Base-by-base conservation (phyloP, 257 asterid genomes). In the Capsicum rhomboideum region DNA sequence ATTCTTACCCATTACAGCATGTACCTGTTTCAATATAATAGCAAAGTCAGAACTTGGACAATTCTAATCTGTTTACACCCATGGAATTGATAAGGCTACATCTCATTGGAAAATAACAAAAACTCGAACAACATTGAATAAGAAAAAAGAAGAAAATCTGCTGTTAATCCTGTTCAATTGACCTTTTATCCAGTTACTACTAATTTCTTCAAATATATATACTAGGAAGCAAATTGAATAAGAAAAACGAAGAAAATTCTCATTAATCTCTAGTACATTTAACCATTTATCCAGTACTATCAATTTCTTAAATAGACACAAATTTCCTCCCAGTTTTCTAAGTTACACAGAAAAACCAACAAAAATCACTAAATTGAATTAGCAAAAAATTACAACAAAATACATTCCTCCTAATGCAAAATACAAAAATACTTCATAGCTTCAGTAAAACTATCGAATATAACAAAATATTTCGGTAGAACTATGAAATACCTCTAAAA, bases 1-100 rank as follows among this genome's bases (percentile, higher is more conserved):
- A 89, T 97, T 97, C 91, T 93, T 94, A 86, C 99, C 99, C 99
- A 95, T 95, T 56, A 97, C 90, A 56, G 93, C 96, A 86, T 97
- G 99, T 85, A 94, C 96, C 99, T 97, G 68, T 78, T 53, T 83
- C 84, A 84, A 85, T 64, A 71, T 54, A 55, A 61, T 50, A 66
- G 29, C 68, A 78, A 83, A 50, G 85, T 90, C 75, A 90, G 84
- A 85, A 49, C 63, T 58, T 87, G 74, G 31, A 49, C 71, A 8
- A 63, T 26, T 49, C 31, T 1, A 26, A 9, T 28, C 81, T 75
- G n/a, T 58, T 26, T 75, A 75, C 0, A 5, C 7, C 23, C 2
- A 6, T 28, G 26, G 61, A 17, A 8, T 26, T 46, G 63, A 21
- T 50, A 50, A 77, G 63, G 28, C 46, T 26, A 28, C 46, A 50